A percentile compares a stretch with the other conserved stretches of the same genome.
phyloP scores from a whole-genome alignment of 805 yeast genomes.

The Sporopachydermia quercuum region DNA sequence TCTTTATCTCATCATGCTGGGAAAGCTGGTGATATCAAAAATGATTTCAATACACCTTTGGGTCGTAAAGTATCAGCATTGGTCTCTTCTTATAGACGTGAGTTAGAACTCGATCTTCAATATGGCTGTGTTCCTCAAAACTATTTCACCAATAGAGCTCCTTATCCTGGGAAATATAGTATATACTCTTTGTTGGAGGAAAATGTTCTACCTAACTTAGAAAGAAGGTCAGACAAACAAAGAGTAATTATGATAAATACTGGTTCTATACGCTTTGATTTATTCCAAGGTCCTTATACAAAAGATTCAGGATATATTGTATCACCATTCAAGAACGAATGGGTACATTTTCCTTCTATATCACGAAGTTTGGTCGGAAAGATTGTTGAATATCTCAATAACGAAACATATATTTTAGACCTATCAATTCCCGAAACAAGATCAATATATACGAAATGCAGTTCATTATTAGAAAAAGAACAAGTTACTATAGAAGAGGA shows the following conservation, averaged over 20 bases:
- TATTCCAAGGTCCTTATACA: constrained; percentile 75
- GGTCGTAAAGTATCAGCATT: constrained; percentile 36
- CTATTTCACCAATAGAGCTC: constrained; percentile 54
- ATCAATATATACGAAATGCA: constrained; percentile 4
- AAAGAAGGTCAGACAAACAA: constrained; percentile 17
- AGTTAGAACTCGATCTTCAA: constrained; percentile 36
- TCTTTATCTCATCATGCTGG: constrained; percentile 56
- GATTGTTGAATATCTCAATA: constrained; percentile 43
- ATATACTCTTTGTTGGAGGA: constrained; percentile 44
- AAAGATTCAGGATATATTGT: constrained; percentile 67
- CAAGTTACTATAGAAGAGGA: constrained; percentile 10
- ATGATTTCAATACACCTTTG: constrained; percentile 33
- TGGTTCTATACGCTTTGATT: constrained; percentile 78
- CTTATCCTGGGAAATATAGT: constrained; percentile 41
- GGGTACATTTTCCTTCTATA: constrained; percentile 50
- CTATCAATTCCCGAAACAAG: neutral
- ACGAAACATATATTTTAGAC: constrained; percentile 28
- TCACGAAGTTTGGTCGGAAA: constrained; percentile 42
- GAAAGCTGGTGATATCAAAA: constrained; percentile 7
- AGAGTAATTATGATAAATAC: constrained; percentile 63
- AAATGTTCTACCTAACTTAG: constrained; percentile 36
- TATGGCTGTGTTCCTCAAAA: constrained; percentile 55
- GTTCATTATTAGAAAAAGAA: constrained; percentile 4
- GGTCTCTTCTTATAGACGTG: constrained; percentile 28
- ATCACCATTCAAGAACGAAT: constrained; percentile 70